Conservation (phyloP, 306 rosid species). For the Sphenostylis stenocarpa region DNA sequence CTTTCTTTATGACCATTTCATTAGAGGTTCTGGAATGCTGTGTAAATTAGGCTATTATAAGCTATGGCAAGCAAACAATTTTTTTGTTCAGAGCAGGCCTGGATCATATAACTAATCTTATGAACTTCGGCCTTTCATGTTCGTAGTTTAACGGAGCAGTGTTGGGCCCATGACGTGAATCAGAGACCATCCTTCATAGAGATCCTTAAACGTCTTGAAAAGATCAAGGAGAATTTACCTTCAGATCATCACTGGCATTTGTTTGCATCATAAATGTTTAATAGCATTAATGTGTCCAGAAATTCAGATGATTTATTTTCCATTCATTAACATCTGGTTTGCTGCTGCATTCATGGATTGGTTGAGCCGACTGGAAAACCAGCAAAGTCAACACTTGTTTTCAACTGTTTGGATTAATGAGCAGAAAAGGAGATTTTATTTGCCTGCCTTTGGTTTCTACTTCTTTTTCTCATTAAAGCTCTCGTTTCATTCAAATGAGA, state of each 20-base stretch:
- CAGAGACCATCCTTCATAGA: slow-evolving; percentile 90
- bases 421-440: slow-evolving; percentile 26
- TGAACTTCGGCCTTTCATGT: slow-evolving; percentile 25
- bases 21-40: slow-evolving; percentile 17
- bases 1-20: not conserved
- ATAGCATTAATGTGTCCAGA: slow-evolving; percentile 30
- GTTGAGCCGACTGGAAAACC: slow-evolving; percentile 36
- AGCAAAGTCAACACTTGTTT: slow-evolving; percentile 24
- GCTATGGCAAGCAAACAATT: slow-evolving; percentile 13
- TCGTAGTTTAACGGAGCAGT: slow-evolving; percentile 71
- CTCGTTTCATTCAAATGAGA: slow-evolving; percentile 22
- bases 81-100: slow-evolving; percentile 3
- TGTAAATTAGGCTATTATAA: slow-evolving; percentile 21
- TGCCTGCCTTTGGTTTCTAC: slow-evolving; percentile 17
- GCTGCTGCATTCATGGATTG: slow-evolving; percentile 45
- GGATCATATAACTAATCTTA: slow-evolving; percentile 26
- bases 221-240: slow-evolving; percentile 67
- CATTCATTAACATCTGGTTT: slow-evolving; percentile 36
- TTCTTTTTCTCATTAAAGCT: slow-evolving; percentile 1
- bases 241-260: slow-evolving; percentile 83
- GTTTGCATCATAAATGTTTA: slow-evolving; percentile 50
- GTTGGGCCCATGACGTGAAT: slow-evolving; percentile 87
- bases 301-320: slow-evolving; percentile 35
- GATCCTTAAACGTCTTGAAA: slow-evolving; percentile 88
- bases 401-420: slow-evolving; percentile 29